Base-by-base conservation (phyloP, 2,329 filamentous ascomycete genomes). In the Epichloe elymi region DNA sequence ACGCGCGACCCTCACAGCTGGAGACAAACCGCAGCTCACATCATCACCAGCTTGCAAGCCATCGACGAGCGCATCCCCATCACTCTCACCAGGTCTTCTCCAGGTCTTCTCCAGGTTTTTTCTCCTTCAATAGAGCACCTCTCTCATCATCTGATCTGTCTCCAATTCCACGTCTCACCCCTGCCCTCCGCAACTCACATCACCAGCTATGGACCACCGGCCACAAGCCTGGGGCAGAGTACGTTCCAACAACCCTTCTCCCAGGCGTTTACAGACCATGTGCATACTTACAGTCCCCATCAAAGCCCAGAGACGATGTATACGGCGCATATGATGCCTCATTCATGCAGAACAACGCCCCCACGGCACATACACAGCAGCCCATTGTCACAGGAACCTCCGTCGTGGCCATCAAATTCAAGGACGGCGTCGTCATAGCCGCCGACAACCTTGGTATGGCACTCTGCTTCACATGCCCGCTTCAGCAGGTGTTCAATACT, bases 301-400 rank as follows among this genome's bases (percentile, higher is more conserved):
- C 44, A 55, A 63, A 98, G 93, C 93, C 93, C 66, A 85, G 93
- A 78, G 88, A 98, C 71, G 93, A 98, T 70, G 78, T 97, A 65
- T 98, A 97, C 73, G 93, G 93, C 61, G 76, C 85, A 63, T 98
- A 98, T 71, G 88, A 97, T 72, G 74, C 77, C 64, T 87, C 89
- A 53, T 90, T 91, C 69, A 83, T 97, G 65, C 80, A 87, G 61
- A 74, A 70, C 48, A 75, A 70, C 60, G 76, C 74, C 51, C 88
- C 90, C 53, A 89, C 81, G 65, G 81, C 89, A 64, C 88, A 94
- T 70, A 96, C 93, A 51, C 89, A 95, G 71, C 83, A 82, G 35
- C 93, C 93, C 62, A 85, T 95, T 59, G 93, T 98, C 55, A 98
- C 93, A 49, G 93, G 93, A 65, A 97, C 93, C 47, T 97, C 93